Evolutionary conservation across 2,329 filamentous ascomycete species (phyloP), one percentile per base, ranked within the genome.

Genomic region (Aspergillus hortae): DNA sequence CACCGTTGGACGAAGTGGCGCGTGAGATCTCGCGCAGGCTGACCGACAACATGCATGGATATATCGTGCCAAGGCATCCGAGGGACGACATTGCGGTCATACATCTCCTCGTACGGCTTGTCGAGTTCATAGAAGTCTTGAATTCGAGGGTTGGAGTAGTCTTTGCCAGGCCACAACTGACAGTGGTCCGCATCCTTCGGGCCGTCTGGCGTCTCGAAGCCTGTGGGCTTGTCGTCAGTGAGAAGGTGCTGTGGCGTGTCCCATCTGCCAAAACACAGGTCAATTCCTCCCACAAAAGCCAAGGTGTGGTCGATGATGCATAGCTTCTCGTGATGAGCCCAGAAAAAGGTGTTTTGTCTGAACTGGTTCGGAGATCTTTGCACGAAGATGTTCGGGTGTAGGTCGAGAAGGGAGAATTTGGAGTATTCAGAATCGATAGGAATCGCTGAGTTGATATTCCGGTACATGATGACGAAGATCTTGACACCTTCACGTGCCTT

Each of bases 51-150:
- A 71, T 97, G 94, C 94, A 99, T 97, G 2, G 88, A 85, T 56
- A 99, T 91, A 69, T 99, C 94, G 65, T 99, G 94, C 94, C 94
- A 99, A 1, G 94, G 92, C 94, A 97, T 99, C 56, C 94, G 81
- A 1, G 94, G 91, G 15, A 92, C 83, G 67, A 88, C 88, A 54
- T 84, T 87, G 50, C 94, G 87, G 71, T 97, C 90, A 65, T 97
- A 99, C 94, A 97, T 97, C 71, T 99, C 94, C 66, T 96, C 94
- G 64, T 97, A 97, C 1, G 94, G 94, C 69, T 95, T 90, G 66
- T 94, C 88, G 23, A 99, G 82, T 52, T 86, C 85, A 76, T 90
- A 96, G 68, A 99, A 99, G 69, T 99, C 94, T 62, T 95, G 89
- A 3, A 96, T 90, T 61, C 94, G 82, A 15, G 94, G 92, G 64